Evolutionary conservation across 805 yeast species (phyloP), one percentile per base, ranked within the genome.

Genomic region (Komagataella pastoris): DNA sequence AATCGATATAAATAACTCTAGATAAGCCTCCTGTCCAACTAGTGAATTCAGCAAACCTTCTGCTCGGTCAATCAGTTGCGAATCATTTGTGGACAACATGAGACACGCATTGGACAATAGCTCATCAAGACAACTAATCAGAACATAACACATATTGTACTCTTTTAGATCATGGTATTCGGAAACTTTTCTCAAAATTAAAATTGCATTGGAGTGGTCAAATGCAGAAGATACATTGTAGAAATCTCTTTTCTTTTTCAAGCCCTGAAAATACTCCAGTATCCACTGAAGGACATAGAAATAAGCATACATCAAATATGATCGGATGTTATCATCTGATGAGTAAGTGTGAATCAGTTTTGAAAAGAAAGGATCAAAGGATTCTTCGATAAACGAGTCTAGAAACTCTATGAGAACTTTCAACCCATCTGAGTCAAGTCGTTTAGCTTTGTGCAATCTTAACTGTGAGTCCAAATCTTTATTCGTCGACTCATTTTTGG

Each of bases 241-340:
- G 30, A 67, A 66, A 0, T 59, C 51, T 23, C 18, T 18, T 18
- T 50, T 47, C 21, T 64, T 60, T 43, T 68, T 61, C 54, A 69
- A 59, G 6, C 59, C 65, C 18, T 84, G 68, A 57, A 85, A 88
- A 54, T 79, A 88, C 40, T 75, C 74, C 49, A 88, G 68, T 57
- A 88, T 83, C 97, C 97, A 91, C 1, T 87, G 72, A 5, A 76
- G 67, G 5, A 86, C 68, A 53, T 77, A 71, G 46, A 85, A 74
- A 60, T 75, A 89, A 47, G 79, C 79, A 49, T 64, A 64, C 24
- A 61, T 61, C 18, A 62, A 51, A 21, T 61, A 59, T 56, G 63
- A 51, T 54, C 60, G 64, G 19, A 54, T 17, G 52, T 61, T 24
- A 44, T 72, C 75, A 7, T 72, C 65, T 17, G 77, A 69, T 48